Evolutionary conservation across 2,329 filamentous ascomycete species (phyloP), one percentile per base, ranked within the genome.

Genomic region (Seiridium cupressi): DNA sequence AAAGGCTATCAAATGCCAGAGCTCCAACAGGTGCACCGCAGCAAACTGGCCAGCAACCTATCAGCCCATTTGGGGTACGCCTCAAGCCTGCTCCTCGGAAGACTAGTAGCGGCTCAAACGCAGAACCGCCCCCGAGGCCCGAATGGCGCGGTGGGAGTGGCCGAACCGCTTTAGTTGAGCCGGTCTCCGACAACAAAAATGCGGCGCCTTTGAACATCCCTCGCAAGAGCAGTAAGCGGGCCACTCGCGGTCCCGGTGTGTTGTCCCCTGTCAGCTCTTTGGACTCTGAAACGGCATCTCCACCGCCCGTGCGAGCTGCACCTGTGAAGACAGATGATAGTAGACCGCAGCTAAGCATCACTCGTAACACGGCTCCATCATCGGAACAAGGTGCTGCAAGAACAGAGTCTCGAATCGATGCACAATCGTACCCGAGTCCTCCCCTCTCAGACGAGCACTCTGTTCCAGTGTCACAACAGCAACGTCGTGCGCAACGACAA

Each of bases 121-220:
- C 65, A n/a, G 66, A 68, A 31, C 63, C 64, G 5, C 61, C 65
- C 18, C 60, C 67, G n/a, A 78, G 81, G 31, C 85, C 87, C 4
- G 81, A 87, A 60, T 93, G 90, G 90, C 88, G 87, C 67, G 90
- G 90, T 18, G 86, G 87, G 44, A 92, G 87, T 70, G 90, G 90
- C 35, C 84, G 90, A 64, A 81, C 82, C 47, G 79, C 84, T 42
- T 79, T 91, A 59, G 82, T 90, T 40, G 81, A 82, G 49, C 87
- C 89, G 3, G 82, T 91, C 44, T 82, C 79, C 68, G 88, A 91
- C 69, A 84, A 85, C 42, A 77, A 76, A 47, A 76, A 79, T 61
- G 82, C 81, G 11, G 75, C 82, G 60, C 84, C 86, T n/a, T 73
- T 89, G 47, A 81, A 76, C 62, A 77, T 89, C 59, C 81, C 83